Conservation (phyloP, 805 yeast genomes). For the Candida boleticola region DNA sequence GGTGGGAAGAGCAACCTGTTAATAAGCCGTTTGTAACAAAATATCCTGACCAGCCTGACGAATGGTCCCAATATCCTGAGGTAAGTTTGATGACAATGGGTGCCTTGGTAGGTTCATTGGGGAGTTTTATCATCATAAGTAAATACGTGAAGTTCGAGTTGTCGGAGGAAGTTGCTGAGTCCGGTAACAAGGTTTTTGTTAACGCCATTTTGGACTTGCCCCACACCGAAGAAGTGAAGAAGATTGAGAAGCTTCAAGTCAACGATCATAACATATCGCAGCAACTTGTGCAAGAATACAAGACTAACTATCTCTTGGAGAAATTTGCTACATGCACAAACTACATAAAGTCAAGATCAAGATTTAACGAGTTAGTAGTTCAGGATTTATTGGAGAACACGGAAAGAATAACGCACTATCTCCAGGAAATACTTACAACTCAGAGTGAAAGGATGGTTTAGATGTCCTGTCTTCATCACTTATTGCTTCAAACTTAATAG, state of each 20-base stretch:
- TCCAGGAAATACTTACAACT: constrained; percentile 14
- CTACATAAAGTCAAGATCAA: constrained; percentile 13
- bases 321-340: constrained; percentile 10
- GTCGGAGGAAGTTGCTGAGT: neutral
- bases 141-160: constrained; percentile 8
- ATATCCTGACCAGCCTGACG: constrained; percentile 3
- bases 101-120: neutral
- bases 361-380: constrained; percentile 8
- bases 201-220: neutral
- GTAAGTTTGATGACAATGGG: neutral
- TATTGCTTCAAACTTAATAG: too few species aligned
- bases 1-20: constrained; percentile 12
- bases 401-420: constrained; percentile 16
- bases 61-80: constrained; percentile 5
- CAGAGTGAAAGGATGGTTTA: neutral
- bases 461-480: too few species aligned
- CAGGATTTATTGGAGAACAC: constrained; percentile 16
- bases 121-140: constrained; percentile 2
- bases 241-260: neutral
- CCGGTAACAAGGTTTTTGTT: neutral
- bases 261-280: neutral
- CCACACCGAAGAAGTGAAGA: neutral
- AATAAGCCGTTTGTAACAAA: neutral
- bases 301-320: constrained; percentile 8
- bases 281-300: constrained; percentile 6